Conservation (phyloP, 2,329 filamentous ascomycete genomes). For the Zymoseptoria brevis region DNA sequence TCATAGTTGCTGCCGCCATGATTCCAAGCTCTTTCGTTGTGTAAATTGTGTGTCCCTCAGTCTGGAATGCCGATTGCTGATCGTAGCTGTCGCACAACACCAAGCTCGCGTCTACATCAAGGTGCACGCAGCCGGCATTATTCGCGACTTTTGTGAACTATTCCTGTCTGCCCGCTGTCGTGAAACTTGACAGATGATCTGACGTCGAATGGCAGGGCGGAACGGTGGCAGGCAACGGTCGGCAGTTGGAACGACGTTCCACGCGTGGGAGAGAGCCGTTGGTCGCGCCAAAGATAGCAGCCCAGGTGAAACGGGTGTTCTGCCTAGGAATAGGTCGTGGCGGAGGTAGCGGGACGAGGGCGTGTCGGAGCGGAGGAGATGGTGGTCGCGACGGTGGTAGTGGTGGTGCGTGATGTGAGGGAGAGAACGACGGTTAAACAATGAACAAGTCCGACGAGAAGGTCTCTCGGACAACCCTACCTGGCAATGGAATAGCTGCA, state of each 20-base stretch:
- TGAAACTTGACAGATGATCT: neutral
- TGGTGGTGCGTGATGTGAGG: neutral
- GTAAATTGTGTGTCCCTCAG: neutral
- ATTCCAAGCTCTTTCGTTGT: neutral
- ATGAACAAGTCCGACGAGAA: too few species aligned
- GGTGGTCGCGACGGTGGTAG: neutral
- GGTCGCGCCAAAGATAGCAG: neutral
- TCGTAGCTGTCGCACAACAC: neutral
- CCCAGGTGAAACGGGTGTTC: neutral
- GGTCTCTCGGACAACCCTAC: too few species aligned
- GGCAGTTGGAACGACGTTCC: neutral
- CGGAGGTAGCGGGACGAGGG: neutral
- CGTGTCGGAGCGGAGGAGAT: neutral
- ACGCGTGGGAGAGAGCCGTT: neutral
- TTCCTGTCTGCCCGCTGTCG: neutral
- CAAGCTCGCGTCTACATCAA: neutral
- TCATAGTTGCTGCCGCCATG: conserved; percentile 7
- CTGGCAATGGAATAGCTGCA: too few species aligned
- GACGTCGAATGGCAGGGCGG: neutral
- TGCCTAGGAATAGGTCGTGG: neutral
- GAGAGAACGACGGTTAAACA: neutral
- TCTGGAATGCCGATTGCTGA: neutral
- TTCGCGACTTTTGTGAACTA: neutral
- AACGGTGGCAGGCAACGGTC: neutral
- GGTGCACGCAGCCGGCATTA: neutral